Base-by-base conservation (phyloP, 192 early-diverging fungal species). In the Thamnidium elegans region DNA sequence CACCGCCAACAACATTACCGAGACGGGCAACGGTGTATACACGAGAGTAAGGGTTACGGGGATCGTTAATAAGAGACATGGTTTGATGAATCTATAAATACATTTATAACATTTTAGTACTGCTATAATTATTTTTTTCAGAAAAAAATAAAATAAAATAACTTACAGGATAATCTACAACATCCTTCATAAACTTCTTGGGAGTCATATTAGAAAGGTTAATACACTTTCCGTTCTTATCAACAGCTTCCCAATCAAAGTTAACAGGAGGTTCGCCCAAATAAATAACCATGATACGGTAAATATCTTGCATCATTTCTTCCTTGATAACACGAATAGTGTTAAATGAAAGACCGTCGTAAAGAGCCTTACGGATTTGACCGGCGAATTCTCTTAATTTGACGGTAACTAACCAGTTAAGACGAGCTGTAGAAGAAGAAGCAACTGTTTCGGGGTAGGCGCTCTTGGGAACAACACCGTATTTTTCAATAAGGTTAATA, bases 1-100 rank as follows among this genome's bases (percentile, higher is more conserved):
- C 65, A 23, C 89, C 89, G 48, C 84, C 89, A 36, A 77, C 75
- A 34, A 92, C 81, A 72, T 92, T 92, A 51, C 89, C 89, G 42
- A 92, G 77, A 59, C 83, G 84, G 54, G 86, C 74, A 19, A 92
- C 87, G 0, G 89, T 89, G 79, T 92, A 92, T 36, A 86, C 77
- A 7, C 63, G 70, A 68, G 77, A 72, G 43, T 74, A 81, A 43
- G 62, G 70, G 75, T 92, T 89, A 65, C 90, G 87, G 44, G 90
- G 87, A 55, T 90, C 87, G 67, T 92, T 84, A 45, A 90, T 83
- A 58, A 90, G 66, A 13, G 90, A 90, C 55, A 89, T 76, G 0
- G 80, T 83, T 17, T 86, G 77, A 15, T 52, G 63, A 59, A 87
- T 76, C 80, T 91, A 78, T 26, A 26, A 26, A 26, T n/a, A n/a